Evolutionary conservation across 768 basidiomycete species (phyloP).

Genomic region (Gloeostereum incarnatum): DNA sequence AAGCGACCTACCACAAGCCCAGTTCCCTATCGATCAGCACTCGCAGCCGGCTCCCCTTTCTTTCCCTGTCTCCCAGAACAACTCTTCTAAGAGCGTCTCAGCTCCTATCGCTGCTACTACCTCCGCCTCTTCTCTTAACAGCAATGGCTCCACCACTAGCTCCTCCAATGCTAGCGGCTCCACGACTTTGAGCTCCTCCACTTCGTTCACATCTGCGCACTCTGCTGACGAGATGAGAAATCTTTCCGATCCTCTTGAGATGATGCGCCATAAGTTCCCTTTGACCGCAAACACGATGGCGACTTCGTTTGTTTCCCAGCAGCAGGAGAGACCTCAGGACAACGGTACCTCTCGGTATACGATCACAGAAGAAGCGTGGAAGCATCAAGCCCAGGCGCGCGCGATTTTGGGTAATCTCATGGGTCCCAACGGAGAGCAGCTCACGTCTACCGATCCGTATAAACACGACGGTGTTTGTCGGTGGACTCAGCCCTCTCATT

Average conservation of each 20-base stretch:
- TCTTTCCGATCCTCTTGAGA: slow-evolving; percentile 33
- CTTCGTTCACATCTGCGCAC: slow-evolving; percentile 40
- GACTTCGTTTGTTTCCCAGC: slow-evolving; percentile 16
- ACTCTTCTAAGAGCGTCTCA: slow-evolving; percentile 57
- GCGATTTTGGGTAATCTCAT: slow-evolving; percentile 78
- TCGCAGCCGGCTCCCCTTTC: slow-evolving; percentile 34
- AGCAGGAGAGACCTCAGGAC: slow-evolving; percentile 13
- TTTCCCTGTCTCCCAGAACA: slow-evolving; percentile 34
- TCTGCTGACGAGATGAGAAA: slow-evolving; percentile 42
- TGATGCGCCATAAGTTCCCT: slow-evolving; percentile 40
- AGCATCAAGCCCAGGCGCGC: slow-evolving; percentile 76
- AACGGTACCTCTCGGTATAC: slow-evolving; percentile 38
- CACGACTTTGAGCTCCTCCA: slow-evolving; percentile 37
- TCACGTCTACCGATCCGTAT: slow-evolving; percentile 88
- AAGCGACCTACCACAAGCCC: slow-evolving; percentile 37
- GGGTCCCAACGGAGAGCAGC: slow-evolving; percentile 78
- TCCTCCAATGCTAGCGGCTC: slow-evolving; percentile 47
- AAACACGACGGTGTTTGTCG: slow-evolving; percentile 96
- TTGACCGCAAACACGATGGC: slow-evolving; percentile 17
- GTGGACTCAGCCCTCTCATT: slow-evolving; percentile 81
- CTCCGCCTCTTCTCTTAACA: slow-evolving; percentile 23
- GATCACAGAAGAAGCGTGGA: slow-evolving; percentile 71
- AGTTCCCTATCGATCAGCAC: slow-evolving; percentile 32
- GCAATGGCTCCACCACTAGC: slow-evolving; percentile 31
- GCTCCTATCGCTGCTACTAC: slow-evolving; percentile 50